Conservation (phyloP, 805 yeast genomes). For the Cyberlindnera nakhonratchasimensis region DNA sequence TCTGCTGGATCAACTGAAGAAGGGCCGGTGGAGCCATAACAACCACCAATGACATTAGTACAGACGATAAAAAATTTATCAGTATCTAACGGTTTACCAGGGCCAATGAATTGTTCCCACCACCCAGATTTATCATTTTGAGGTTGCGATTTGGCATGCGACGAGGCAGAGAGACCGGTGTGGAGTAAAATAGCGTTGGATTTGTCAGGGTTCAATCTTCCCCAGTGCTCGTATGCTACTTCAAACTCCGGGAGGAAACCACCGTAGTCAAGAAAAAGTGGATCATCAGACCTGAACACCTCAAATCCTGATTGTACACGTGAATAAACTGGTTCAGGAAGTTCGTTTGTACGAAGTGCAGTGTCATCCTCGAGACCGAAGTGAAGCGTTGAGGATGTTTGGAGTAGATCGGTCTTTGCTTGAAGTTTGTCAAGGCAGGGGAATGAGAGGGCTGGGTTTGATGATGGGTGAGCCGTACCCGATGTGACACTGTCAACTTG, state of each 20-base stretch:
- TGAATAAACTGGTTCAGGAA: constrained; percentile 86
- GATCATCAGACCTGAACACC: constrained; percentile 48
- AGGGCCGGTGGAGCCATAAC: constrained; percentile 95
- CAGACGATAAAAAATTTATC: constrained; percentile 78
- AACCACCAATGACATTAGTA: constrained; percentile 90
- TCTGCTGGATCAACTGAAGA: constrained; percentile 73
- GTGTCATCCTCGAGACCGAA: constrained; percentile 12
- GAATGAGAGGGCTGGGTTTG: constrained; percentile 39
- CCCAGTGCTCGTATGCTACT: constrained; percentile 95
- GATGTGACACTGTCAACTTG: neutral
- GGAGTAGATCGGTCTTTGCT: constrained; percentile 39
- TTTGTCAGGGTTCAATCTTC: constrained; percentile 54
- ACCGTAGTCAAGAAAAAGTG: constrained; percentile 77
- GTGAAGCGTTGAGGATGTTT: constrained; percentile 3
- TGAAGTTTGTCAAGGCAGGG: constrained; percentile 85
- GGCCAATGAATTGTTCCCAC: constrained; percentile 96
- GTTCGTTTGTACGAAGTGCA: constrained; percentile 35
- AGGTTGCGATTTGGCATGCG: constrained; percentile 83
- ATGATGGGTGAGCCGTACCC: constrained; percentile 7
- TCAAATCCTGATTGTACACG: constrained; percentile 67
- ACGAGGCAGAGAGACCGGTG: constrained; percentile 90
- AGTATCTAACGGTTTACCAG: constrained; percentile 74
- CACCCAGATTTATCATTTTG: constrained; percentile 75
- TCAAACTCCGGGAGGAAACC: constrained; percentile 69
- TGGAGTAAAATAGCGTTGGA: constrained; percentile 79